Evolutionary conservation across 2,329 filamentous ascomycete genomes (phyloP), one percentile per base, ranked within the genome.

Genomic region (Cadophora sp.): DNA sequence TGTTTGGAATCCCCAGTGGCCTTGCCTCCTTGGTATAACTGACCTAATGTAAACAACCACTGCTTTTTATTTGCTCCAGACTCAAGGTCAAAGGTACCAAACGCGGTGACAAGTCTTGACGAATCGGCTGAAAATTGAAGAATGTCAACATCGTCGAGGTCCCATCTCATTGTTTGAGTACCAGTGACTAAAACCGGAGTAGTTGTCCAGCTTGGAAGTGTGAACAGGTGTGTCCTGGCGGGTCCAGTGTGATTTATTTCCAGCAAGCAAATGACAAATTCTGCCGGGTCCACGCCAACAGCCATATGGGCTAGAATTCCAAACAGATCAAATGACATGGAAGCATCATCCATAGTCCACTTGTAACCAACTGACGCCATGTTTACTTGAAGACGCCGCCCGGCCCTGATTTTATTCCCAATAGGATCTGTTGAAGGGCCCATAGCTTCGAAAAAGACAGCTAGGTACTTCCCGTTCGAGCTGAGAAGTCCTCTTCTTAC

Each of bases 401-500:
- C 48, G 14, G 20, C 48, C 16, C 56, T 24, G 14, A 59, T 45
- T 30, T 43, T 27, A 27, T 59, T 59, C 41, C 8, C 22, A 6
- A 59, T 30, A 20, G 56, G 56, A 59, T 59, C n/a, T 24, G 56
- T 43, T 45, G 36, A 43, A 14, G 56, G 33, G n/a, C 56, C 41
- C 11, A 43, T 20, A 22, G 41, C 33, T 45, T 59, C 56, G 30
- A 59, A 59, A 22, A 43, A 11, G 43, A 45, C n/a, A 43, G 56
- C 56, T 16, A 59, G n/a, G 13, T 59, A 59, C 24, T 45, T 59
- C 11, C 56, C 39, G 3, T 18, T 22, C 9, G 48, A 24, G 48
- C 22, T 27, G 16, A 51, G 22, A 11, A 51, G 4, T 4, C 22
- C 48, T 51, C 45, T 51, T 30, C 48, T 22, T 20, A 51, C 48